These are phyloP conservation scores for Trichoderma atrobrunneum DNA, from an alignment of 2,329 filamentous ascomycete genomes.

Conservation along the genomic window DNA sequence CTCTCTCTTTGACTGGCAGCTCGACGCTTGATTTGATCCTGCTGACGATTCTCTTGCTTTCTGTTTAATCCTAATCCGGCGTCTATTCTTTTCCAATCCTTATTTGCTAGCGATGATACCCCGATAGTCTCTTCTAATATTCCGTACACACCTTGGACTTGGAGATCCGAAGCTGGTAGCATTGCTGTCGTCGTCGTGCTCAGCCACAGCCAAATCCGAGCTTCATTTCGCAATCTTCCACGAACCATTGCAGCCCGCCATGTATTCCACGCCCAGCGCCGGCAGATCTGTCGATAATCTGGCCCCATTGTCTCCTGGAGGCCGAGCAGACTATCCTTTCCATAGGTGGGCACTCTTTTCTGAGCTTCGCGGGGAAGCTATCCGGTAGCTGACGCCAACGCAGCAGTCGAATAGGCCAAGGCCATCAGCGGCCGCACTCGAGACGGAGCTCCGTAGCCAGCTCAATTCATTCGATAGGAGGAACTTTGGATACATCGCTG, in stretches of 20 bases:
- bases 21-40: neutral
- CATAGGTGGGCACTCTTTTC: conserved; percentile 46
- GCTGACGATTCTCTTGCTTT: neutral
- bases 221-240: neutral
- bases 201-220: neutral
- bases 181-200: neutral
- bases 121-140: conserved; percentile 17
- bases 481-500: conserved; percentile 70
- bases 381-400: conserved; percentile 26
- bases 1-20: neutral
- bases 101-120: conserved; percentile 47
- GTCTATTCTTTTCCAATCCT: conserved; percentile 1
- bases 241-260: conserved; percentile 38
- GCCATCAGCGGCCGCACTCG: conserved; percentile 46
- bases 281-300: conserved; percentile 66
- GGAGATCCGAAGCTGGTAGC: conserved; percentile 1
- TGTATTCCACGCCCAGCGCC: conserved; percentile 58
- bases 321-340: conserved; percentile 56
- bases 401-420: conserved; percentile 44
- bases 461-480: conserved; percentile 83
- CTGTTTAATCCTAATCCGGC: neutral
- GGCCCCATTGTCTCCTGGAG: conserved; percentile 49
- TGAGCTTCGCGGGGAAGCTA: neutral
- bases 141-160: conserved; percentile 18
- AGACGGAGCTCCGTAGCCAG: conserved; percentile 81